Conservation (phyloP, 441 rosid genomes). For the Pelargonium cotyledonis region DNA sequence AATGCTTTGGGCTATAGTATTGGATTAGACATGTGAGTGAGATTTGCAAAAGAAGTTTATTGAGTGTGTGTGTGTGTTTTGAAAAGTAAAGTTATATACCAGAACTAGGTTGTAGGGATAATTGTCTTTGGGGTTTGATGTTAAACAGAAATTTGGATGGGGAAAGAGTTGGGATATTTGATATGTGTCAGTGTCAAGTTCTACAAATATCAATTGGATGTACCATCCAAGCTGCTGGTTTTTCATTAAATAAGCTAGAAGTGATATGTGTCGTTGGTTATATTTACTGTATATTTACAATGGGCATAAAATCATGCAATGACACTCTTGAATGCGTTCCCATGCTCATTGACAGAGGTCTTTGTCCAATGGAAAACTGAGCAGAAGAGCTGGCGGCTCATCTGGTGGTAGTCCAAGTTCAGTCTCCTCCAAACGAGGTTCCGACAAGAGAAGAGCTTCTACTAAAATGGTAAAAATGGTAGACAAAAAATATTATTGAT, state of each 20-base stretch:
- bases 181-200: background rate
- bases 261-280: background rate
- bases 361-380: conserved; percentile 42
- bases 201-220: background rate
- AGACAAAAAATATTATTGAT: background rate
- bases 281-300: background rate
- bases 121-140: background rate
- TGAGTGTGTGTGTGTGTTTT: too few relatives aligned
- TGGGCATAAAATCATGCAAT: background rate
- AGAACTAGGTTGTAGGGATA: too few relatives aligned
- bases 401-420: conserved; percentile 43
- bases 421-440: conserved; percentile 45
- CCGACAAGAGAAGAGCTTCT: conserved; percentile 53
- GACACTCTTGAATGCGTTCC: background rate
- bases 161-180: background rate
- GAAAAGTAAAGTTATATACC: background rate
- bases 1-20: background rate
- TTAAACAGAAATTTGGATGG: background rate
- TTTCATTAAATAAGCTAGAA: background rate
- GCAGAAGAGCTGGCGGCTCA: conserved; percentile 42
- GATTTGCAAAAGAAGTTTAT: background rate
- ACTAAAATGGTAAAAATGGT: conserved; percentile 39
- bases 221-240: background rate
- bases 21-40: background rate
- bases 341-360: conserved; percentile 38